Percentiles rank a stretch among this genome's conserved stretches.
Evolutionary conservation across 129 eudicot species (phyloP).

Genomic region (Arctium lappa): DNA sequence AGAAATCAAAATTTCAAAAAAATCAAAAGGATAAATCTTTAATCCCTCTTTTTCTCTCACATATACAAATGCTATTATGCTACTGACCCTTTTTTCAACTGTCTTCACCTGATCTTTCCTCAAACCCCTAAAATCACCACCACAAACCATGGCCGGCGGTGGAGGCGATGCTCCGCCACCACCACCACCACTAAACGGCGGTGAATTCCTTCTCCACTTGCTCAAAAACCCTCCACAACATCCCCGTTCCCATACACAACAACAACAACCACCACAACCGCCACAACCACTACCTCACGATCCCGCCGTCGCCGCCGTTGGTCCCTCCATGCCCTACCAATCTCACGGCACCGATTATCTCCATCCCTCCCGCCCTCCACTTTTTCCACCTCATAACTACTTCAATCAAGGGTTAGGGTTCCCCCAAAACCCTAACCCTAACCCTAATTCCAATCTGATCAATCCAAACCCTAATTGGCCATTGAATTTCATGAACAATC

Average conservation of each 20-base stretch:
- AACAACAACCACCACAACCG: constrained; percentile 22
- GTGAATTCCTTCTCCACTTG: constrained; percentile 77
- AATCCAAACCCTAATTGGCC: constrained; percentile 26
- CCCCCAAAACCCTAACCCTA: constrained; percentile 57
- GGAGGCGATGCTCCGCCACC: constrained; percentile 51
- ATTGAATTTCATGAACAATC: constrained; percentile 8
- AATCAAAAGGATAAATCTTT: background rate
- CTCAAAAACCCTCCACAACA: constrained; percentile 60
- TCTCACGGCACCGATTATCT: constrained; percentile 26
- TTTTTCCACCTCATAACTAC: constrained; percentile 55
- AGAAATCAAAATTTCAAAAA: background rate
- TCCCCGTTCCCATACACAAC: constrained; percentile 22
- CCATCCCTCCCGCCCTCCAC: constrained; percentile 30
- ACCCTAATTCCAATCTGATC: constrained; percentile 22
- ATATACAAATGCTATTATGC: background rate
- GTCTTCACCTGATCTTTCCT: background rate
- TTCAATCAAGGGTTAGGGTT: constrained; percentile 35
- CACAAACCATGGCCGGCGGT: constrained; percentile 59
- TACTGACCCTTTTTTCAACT: background rate
- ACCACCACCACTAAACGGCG: constrained; percentile 37
- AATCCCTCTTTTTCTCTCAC: background rate
- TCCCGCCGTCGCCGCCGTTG: constrained; percentile 89
- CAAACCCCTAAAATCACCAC: constrained; percentile 2
- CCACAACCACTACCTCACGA: constrained; percentile 43
- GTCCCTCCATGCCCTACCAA: constrained; percentile 41